Evolutionary conservation across 1,284 basidiomycete species (phyloP).

Genomic region (Pseudomicrostroma phylloplanum): DNA sequence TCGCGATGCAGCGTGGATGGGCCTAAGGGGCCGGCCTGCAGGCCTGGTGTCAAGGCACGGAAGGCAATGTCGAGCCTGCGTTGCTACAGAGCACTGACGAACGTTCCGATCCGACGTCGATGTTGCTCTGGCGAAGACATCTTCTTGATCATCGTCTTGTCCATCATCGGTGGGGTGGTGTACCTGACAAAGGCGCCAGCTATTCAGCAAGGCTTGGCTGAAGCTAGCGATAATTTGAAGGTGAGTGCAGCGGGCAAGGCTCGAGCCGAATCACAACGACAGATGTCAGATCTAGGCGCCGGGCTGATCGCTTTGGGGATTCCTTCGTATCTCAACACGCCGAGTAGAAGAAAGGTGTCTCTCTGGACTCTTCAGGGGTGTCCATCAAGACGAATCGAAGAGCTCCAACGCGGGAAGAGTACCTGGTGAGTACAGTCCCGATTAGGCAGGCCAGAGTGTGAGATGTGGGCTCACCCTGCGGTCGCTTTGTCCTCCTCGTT

Average conservation of each 20-base stretch:
- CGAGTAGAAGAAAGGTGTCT: slow-evolving; percentile 1
- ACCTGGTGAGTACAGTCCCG: not conserved
- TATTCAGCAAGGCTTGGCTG: not conserved
- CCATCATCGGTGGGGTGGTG: not conserved
- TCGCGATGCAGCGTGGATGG: not conserved
- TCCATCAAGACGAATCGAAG: slow-evolving; percentile 5
- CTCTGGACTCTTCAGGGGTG: not conserved
- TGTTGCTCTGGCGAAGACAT: not conserved
- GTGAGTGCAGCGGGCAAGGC: not conserved
- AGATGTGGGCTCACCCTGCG: not conserved
- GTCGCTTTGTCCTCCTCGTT: too few species aligned
- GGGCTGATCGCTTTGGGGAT: too few species aligned
- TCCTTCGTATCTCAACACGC: not conserved
- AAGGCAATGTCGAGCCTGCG: not conserved
- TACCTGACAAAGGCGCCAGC: not conserved
- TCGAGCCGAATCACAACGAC: too few species aligned
- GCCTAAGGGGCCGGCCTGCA: not conserved
- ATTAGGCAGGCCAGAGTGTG: not conserved
- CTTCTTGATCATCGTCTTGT: slow-evolving; percentile 4
- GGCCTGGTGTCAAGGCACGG: not conserved
- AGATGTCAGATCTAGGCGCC: too few species aligned
- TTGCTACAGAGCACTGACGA: not conserved
- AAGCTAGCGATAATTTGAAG: not conserved
- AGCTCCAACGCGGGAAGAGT: slow-evolving; percentile 2
- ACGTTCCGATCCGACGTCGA: not conserved